Conservation (phyloP, 2,329 filamentous ascomycete species). For the Aureobasidium sp. region DNA sequence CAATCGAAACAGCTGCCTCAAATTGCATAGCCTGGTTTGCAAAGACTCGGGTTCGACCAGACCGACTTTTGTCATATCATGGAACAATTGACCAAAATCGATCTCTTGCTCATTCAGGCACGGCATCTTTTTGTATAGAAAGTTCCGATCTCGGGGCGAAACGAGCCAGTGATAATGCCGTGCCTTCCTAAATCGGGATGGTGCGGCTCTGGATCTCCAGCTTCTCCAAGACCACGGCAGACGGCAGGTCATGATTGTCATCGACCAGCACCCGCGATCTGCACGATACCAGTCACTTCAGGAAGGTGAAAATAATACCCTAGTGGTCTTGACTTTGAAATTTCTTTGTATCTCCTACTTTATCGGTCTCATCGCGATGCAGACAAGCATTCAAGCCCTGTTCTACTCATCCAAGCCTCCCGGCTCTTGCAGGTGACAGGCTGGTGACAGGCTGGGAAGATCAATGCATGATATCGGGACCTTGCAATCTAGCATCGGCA, state of each 20-base stretch:
- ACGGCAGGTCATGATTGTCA: not conserved
- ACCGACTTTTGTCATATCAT: too few relatives aligned
- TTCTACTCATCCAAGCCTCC: not conserved
- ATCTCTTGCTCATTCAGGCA: not conserved
- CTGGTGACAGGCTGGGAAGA: slow-evolving; percentile 1
- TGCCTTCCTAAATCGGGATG: slow-evolving; percentile 7
- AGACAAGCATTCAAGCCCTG: not conserved
- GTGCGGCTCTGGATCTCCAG: slow-evolving; percentile 10
- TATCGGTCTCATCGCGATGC: not conserved
- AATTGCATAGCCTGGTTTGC: too few relatives aligned
- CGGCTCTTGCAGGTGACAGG: not conserved
- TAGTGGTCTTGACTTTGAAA: not conserved
- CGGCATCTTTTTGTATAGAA: not conserved
- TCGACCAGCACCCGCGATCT: not conserved
- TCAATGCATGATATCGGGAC: slow-evolving; percentile 6
- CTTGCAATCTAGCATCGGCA: slow-evolving; percentile 8
- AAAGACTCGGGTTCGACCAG: too few relatives aligned
- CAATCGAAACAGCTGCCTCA: too few relatives aligned
- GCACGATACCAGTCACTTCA: not conserved
- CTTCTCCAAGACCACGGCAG: not conserved
- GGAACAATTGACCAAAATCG: too few relatives aligned
- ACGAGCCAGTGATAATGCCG: not conserved
- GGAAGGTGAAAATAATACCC: slow-evolving; percentile 11
- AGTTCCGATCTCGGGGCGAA: slow-evolving; percentile 3
- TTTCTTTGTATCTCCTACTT: not conserved